phyloP scores from a whole-genome alignment of 2,329 filamentous ascomycete genomes.

The Stachybotrys elegans region DNA sequence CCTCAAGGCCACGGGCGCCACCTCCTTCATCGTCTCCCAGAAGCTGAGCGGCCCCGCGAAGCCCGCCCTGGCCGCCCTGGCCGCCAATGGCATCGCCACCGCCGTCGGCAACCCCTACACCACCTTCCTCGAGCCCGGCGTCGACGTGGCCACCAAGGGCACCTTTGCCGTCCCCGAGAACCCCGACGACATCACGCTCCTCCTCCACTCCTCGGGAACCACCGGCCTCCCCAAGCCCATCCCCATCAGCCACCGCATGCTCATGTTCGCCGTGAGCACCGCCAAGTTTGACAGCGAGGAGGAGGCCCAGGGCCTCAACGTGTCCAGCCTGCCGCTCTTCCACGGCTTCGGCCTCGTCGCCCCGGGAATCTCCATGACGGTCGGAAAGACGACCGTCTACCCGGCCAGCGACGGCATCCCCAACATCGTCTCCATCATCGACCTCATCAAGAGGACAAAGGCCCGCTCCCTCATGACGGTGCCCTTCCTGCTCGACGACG shows the following conservation, averaged over 20 bases:
- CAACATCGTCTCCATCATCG: conserved; percentile 15
- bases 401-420: conserved; percentile 19
- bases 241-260: conserved; percentile 20
- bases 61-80: conserved; percentile 8
- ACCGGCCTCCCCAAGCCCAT: conserved; percentile 31
- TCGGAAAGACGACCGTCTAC: conserved; percentile 23
- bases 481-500: conserved; percentile 27
- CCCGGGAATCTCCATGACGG: conserved; percentile 21
- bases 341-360: conserved; percentile 28
- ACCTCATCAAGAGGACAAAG: conserved; percentile 14
- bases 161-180: conserved; percentile 11
- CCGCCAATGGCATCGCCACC: conserved; percentile 11
- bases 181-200: conserved; percentile 16
- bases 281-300: conserved; percentile 17
- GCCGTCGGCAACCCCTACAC: conserved; percentile 9
- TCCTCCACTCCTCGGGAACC: conserved; percentile 28
- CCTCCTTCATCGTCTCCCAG: conserved; percentile 13
- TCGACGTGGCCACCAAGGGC: conserved; percentile 8
- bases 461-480: conserved; percentile 27
- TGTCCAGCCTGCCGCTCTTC: conserved; percentile 28
- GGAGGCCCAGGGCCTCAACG: conserved; percentile 16
- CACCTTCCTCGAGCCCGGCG: conserved; percentile 7
- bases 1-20: conserved; percentile 9
- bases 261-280: conserved; percentile 22
- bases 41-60: conserved; percentile 11